Base-by-base conservation (phyloP, 257 asterid species). In the Nicotiana undulata region DNA sequence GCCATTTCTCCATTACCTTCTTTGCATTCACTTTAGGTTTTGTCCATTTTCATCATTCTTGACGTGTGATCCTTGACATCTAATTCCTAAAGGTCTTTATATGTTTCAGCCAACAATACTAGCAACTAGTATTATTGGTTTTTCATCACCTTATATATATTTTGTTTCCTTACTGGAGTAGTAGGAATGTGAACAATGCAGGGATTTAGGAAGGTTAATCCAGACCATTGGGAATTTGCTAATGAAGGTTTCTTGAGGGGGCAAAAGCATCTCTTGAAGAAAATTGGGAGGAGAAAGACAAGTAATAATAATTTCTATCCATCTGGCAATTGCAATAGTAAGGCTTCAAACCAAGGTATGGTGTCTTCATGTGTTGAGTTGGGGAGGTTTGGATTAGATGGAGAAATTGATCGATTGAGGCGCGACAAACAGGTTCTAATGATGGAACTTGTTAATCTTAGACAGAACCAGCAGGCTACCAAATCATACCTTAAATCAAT, bases 131-230 rank as follows among this genome's bases (percentile, higher is more conserved):
- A 55, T 6, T 70, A 44, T 70, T 44, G 59, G 55, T 70, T 44
- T 11, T 70, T 7, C 20, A 22, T 44, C 22, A 6, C 58, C 1
- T 63, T 82, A 44, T 76, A 31, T 82, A 44, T 76, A 31, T 77
- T 22, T 64, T 31, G 9, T 67, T 37, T 40, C 40, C 32, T 81
- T 70, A 31, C n/a, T 81, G 37, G 74, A 72, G 58, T 60, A 52
- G 46, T 32, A 70, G 79, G 83, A 81, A 61, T 52, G 64, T 59
- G 16, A 63, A 79, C 60, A 34, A 9, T 85, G 88, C 89, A 89
- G 92, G 92, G 90, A 63, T 89, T 89, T 60, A 85, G 89, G 81
- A 89, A 89, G 56, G 86, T 87, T 18, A 88, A 87, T 85, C 89
- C 84, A 55, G 89, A 89, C 29, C 85, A 79, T 82, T 89, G 92